Evolutionary conservation across 257 asterid genomes (phyloP).

Genomic region (Nemophila menziesii): DNA sequence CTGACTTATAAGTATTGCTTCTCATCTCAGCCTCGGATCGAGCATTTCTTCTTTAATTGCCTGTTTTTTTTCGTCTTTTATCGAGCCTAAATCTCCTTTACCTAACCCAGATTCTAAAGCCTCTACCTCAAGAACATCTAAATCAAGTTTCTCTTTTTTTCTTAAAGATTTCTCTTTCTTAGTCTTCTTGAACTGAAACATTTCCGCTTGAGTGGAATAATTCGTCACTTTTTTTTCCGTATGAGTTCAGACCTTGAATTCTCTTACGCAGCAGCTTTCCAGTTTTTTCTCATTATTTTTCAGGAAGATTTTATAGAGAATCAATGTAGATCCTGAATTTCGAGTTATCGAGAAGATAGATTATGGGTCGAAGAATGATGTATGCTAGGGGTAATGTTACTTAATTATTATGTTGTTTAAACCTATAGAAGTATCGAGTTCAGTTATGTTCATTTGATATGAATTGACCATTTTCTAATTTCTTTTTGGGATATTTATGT

Average conservation of each 20-base stretch:
- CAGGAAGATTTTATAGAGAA: too few relatives aligned
- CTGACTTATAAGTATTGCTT: constrained; percentile 66
- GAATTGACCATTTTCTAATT: too few relatives aligned
- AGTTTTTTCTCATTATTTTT: too few relatives aligned
- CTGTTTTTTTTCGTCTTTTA: constrained; percentile 54
- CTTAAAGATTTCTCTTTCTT: constrained; percentile 88
- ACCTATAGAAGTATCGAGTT: too few relatives aligned
- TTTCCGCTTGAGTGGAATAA: constrained; percentile 81
- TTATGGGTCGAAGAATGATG: too few relatives aligned
- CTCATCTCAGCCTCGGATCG: constrained; percentile 64
- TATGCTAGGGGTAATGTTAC: too few relatives aligned
- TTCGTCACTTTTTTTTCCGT: constrained; percentile 53
- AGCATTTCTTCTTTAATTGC: constrained; percentile 68
- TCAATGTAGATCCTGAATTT: too few relatives aligned
- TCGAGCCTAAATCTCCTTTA: constrained; percentile 74
- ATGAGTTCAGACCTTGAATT: constrained; percentile 56
- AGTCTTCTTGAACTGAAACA: constrained; percentile 79
- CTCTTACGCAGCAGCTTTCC: too few relatives aligned
- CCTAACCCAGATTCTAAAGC: constrained; percentile 89
- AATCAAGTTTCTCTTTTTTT: constrained; percentile 79
- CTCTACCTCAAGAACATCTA: constrained; percentile 88
- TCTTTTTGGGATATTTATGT: too few relatives aligned
- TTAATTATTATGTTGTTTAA: too few relatives aligned
- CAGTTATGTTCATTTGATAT: too few relatives aligned
- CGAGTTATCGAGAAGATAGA: too few relatives aligned